Percentiles rank a stretch among this genome's conserved stretches.
These are phyloP conservation scores for Zasmidium citrigriseum DNA, from an alignment of 2,329 filamentous ascomycete genomes.

Conservation along the genomic window DNA sequence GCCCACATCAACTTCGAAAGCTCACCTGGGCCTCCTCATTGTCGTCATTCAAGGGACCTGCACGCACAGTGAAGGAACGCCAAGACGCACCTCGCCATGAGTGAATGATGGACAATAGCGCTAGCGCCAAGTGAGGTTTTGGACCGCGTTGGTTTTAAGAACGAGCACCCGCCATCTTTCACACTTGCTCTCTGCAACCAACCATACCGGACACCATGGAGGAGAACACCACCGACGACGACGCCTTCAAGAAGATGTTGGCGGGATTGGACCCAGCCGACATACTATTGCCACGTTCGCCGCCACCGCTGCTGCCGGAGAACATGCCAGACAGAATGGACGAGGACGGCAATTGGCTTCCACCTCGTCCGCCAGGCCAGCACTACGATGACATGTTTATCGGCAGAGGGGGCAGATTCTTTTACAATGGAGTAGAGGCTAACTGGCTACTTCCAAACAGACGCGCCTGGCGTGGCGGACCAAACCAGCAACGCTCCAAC, in stretches of 20 bases:
- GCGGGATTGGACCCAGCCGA: not conserved
- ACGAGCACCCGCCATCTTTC: not conserved
- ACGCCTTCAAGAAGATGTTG: not conserved
- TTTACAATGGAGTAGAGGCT: too few species aligned
- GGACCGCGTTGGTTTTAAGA: not conserved
- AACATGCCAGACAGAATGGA: too few species aligned
- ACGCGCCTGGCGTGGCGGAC: conserved; percentile 35
- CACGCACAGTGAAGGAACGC: not conserved
- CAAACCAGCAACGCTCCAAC: conserved; percentile 24
- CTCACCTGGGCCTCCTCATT: not conserved
- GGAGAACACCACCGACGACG: not conserved
- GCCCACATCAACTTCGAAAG: not conserved
- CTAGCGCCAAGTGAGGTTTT: not conserved
- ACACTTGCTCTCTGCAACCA: too few species aligned
- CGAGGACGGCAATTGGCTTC: too few species aligned
- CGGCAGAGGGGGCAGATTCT: too few species aligned
- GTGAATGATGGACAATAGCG: not conserved
- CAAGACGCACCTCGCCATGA: not conserved
- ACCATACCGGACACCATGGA: not conserved
- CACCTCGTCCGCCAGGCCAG: too few species aligned
- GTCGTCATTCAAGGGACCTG: not conserved
- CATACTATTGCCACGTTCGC: not conserved
- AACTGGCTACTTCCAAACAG: conserved; percentile 22
- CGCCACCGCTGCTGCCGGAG: not conserved
- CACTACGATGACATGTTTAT: too few species aligned